Base-by-base conservation (phyloP, 441 rosid genomes). In the Aleurites moluccanus region DNA sequence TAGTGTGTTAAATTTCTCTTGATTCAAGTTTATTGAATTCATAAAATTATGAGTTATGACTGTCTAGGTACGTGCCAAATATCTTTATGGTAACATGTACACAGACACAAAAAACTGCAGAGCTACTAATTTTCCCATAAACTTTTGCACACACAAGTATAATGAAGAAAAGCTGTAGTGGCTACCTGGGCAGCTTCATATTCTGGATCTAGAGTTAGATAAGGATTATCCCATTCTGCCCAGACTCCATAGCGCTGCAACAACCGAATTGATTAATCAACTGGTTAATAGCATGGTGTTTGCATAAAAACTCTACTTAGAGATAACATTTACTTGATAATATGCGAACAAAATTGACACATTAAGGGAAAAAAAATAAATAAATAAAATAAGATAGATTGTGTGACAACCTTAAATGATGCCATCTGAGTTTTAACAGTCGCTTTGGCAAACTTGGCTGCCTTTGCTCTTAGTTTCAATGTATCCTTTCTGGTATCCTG, bases 111-210 rank as follows among this genome's bases (percentile, higher is more conserved):
- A 59, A 69, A 53, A 50, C 13, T 59, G 30, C 59, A 67, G 16
- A 56, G 42, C 30, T 69, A n/a, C 8, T 28, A 35, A 49, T 67
- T 59, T 14, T 11, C 60, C 66, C 74, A 50, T 5, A 44, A 71
- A 69, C 28, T 30, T 80, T 69, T 63, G 66, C 73, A 70, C 61
- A 27, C 30, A 42, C 25, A 77, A 73, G 60, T 13, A 74, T 66
- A 68, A 75, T 47, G 47, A 59, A 75, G 49, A 77, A 75, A 85
- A 69, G 75, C 69, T 53, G 73, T 74, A 79, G 59, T 67, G 49
- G 80, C 79, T 89, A 96, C 98, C 98, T 96, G 98, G 60, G 93
- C 92, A 66, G 97, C 97, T 89, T 96, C 99, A 78, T 96, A 96
- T 74, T 88, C 92, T 68, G 97, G 98, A 87, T 96, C 92, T 47